These are phyloP conservation scores for Calonectria hawksworthii DNA, from an alignment of 2,329 filamentous ascomycete genomes.

Conservation along the genomic window DNA sequence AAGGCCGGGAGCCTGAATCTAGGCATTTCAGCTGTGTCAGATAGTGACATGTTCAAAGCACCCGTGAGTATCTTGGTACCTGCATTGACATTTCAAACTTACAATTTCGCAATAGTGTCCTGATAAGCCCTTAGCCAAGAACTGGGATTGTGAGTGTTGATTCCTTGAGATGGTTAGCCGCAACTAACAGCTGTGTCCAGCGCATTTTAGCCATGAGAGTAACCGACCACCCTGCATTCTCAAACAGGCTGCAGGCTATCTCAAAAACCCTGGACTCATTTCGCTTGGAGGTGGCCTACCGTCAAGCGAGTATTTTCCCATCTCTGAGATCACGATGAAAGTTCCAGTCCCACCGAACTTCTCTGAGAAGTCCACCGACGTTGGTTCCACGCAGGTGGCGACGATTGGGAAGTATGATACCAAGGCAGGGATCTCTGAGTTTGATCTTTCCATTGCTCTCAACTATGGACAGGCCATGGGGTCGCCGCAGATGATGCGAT, in stretches of 20 bases:
- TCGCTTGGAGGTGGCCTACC: background rate
- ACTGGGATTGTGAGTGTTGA: background rate
- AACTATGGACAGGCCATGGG: constrained; percentile 81
- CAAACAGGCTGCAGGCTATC: background rate
- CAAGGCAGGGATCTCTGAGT: background rate
- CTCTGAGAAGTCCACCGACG: background rate
- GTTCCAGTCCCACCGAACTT: background rate
- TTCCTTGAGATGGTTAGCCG: background rate
- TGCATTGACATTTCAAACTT: background rate
- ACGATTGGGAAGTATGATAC: background rate
- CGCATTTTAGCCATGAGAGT: background rate
- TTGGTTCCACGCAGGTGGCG: background rate
- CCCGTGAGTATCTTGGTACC: background rate
- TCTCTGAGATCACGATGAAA: background rate
- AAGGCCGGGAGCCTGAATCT: background rate
- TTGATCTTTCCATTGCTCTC: constrained; percentile 51
- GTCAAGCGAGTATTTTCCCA: background rate
- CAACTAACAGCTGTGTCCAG: background rate
- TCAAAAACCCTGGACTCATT: constrained; percentile 3
- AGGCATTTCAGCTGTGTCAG: background rate
- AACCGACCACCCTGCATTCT: background rate
- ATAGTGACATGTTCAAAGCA: constrained; percentile 4
- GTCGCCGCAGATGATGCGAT: constrained; percentile 77
- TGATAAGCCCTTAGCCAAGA: background rate
- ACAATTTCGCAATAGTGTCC: background rate